Evolutionary conservation across 495 filamentous ascomycete genomes (phyloP).

Genomic region (Cryomyces antarcticus): DNA sequence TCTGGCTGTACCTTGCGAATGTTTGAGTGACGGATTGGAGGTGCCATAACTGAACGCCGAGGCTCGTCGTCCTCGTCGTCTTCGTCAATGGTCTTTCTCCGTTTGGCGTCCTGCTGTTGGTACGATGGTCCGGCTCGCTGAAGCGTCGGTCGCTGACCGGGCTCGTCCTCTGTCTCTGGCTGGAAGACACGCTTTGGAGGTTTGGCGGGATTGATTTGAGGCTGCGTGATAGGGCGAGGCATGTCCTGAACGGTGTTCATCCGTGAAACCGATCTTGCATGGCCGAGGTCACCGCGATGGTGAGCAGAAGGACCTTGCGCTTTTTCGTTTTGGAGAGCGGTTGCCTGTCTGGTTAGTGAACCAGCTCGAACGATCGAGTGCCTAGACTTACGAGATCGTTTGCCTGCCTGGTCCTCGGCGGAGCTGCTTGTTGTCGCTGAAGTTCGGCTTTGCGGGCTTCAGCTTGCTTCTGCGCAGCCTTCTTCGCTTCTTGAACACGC

Average conservation of each 20-base stretch:
- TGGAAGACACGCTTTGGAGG: conserved; percentile 39
- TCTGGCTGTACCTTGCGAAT: conserved; percentile 47
- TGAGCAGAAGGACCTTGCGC: conserved; percentile 9
- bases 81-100: conserved; percentile 34
- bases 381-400: conserved; percentile 23
- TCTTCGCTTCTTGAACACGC: conserved; percentile 38
- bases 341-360: conserved; percentile 9
- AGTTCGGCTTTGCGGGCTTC: conserved; percentile 24
- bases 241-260: conserved; percentile 32
- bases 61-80: conserved; percentile 25
- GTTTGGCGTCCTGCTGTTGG: conserved; percentile 33
- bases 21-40: conserved; percentile 63
- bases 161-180: conserved; percentile 30
- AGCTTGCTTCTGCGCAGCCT: conserved; percentile 47
- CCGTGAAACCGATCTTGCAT: conserved; percentile 30
- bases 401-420: conserved; percentile 21
- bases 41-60: conserved; percentile 39
- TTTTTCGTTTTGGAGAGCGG: conserved; percentile 23
- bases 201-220: conserved; percentile 41
- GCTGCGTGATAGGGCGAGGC: conserved; percentile 26
- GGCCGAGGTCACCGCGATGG: conserved; percentile 29
- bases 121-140: conserved; percentile 27
- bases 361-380: not conserved
- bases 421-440: conserved; percentile 9
- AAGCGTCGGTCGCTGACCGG: conserved; percentile 9